Percentiles rank a stretch among this genome's conserved stretches.
Conservation (phyloP, 2,329 filamentous ascomycete genomes). For the Aspergillus sp. region DNA sequence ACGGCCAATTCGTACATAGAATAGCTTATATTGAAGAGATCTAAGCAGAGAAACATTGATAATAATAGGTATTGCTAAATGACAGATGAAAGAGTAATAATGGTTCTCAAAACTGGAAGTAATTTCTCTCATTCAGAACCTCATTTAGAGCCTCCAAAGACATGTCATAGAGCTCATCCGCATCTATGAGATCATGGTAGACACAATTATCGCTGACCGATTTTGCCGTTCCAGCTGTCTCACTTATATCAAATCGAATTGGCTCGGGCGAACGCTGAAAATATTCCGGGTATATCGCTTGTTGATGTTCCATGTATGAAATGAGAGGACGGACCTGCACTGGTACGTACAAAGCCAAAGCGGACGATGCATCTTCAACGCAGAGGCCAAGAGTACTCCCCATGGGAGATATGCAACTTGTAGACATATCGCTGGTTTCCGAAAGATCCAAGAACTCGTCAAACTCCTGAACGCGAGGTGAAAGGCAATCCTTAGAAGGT, state of each 20-base stretch:
- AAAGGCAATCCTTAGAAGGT: no score
- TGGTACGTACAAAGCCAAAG: background rate
- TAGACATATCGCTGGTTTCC: no score
- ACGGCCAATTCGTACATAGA: slow-evolving; percentile 1
- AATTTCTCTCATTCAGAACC: background rate
- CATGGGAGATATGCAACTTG: no score
- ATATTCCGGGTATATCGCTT: background rate
- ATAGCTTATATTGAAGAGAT: background rate
- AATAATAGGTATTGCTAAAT: background rate
- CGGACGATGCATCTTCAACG: no score
- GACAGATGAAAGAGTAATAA: background rate
- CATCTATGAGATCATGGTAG: background rate
- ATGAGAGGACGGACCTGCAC: background rate
- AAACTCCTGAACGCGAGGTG: no score
- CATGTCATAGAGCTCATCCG: background rate
- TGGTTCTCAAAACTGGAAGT: background rate
- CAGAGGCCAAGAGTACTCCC: no score
- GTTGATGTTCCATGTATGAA: background rate
- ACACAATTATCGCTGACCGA: background rate
- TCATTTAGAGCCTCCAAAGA: background rate
- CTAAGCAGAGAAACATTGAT: background rate
- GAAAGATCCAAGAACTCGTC: no score
- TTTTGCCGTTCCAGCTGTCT: background rate
- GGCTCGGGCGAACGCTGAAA: background rate
- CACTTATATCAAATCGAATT: background rate